Conservation (phyloP, 1,139 yeast genomes). For the Schwanniomyces etchellsii region DNA sequence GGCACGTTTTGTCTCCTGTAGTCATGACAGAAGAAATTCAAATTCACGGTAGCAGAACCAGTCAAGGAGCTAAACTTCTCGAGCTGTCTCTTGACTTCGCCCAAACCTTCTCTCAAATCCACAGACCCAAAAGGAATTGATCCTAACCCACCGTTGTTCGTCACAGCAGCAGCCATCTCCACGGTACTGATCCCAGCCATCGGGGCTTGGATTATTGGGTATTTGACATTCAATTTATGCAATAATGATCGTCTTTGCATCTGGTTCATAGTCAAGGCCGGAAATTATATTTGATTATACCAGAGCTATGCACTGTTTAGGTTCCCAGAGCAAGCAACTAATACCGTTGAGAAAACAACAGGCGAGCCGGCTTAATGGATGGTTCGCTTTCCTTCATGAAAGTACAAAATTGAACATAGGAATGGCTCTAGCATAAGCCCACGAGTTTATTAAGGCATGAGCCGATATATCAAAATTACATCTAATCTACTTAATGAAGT, state of each 20-base stretch:
- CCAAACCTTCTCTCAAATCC: conserved; percentile 15
- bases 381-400: too few relatives aligned
- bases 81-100: conserved; percentile 9
- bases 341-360: too few relatives aligned
- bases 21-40: conserved; percentile 44
- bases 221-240: conserved; percentile 11
- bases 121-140: conserved; percentile 32
- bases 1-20: conserved; percentile 11
- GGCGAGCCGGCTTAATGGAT: too few relatives aligned
- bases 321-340: too few relatives aligned
- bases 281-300: too few relatives aligned
- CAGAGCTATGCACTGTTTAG: too few relatives aligned
- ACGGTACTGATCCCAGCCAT: conserved; percentile 49
- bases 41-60: conserved; percentile 21
- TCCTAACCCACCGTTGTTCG: conserved; percentile 39
- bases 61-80: conserved; percentile 10
- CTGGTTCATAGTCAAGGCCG: too few relatives aligned
- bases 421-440: too few relatives aligned
- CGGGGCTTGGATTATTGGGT: conserved; percentile 46
- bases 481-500: conserved; percentile 20
- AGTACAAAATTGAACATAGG: too few relatives aligned
- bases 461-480: too few relatives aligned
- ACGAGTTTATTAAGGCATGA: too few relatives aligned
- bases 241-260: too few relatives aligned
- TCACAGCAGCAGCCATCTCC: conserved; percentile 32